phyloP scores from a whole-genome alignment of 2,329 filamentous ascomycete species.

The Fusarium nodosum region DNA sequence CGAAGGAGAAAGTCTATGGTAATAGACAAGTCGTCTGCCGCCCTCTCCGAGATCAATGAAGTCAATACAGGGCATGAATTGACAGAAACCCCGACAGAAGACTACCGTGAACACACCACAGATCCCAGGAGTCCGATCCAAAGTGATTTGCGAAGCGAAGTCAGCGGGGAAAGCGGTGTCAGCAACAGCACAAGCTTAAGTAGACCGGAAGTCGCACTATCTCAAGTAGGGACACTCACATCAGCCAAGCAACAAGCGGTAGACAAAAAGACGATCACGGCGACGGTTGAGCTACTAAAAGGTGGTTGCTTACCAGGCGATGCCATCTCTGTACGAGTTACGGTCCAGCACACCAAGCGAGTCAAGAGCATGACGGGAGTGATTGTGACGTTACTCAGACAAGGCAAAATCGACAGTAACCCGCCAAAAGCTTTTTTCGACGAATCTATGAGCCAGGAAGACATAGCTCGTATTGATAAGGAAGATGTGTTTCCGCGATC shows the following conservation, averaged over 20 bases:
- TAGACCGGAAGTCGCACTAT: constrained; percentile 60
- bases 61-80: constrained; percentile 54
- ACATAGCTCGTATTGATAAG: constrained; percentile 77
- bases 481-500: constrained; percentile 91
- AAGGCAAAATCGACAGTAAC: constrained; percentile 88
- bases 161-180: constrained; percentile 77
- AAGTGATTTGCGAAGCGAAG: constrained; percentile 74
- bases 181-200: constrained; percentile 76
- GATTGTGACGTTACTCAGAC: constrained; percentile 91
- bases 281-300: constrained; percentile 84
- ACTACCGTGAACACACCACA: constrained; percentile 53
- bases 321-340: constrained; percentile 81
- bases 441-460: constrained; percentile 68
- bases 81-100: constrained; percentile 59
- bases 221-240: constrained; percentile 52
- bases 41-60: constrained; percentile 58
- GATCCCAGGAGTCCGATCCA: constrained; percentile 60
- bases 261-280: constrained; percentile 85
- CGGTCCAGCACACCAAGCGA: constrained; percentile 87
- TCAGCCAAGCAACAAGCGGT: constrained; percentile 60
- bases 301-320: constrained; percentile 91
- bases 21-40: constrained; percentile 61
- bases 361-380: constrained; percentile 93
- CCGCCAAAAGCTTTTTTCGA: constrained; percentile 67
- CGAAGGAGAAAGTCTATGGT: constrained; percentile 70